phyloP scores from a whole-genome alignment of 257 asterid species.

The Ilex asprella region DNA sequence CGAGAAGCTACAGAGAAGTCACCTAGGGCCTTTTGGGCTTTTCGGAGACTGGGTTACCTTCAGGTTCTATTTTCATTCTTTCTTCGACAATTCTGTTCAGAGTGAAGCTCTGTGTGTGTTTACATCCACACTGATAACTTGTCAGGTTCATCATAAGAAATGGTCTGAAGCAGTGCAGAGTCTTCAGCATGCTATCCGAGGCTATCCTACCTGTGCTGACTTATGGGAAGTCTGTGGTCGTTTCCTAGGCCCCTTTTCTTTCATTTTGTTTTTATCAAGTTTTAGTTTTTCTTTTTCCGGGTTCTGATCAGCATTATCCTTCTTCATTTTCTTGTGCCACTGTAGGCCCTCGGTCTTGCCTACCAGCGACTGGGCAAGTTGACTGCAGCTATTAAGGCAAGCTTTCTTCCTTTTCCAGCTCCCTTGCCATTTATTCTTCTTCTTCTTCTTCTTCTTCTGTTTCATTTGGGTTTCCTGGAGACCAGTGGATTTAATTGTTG shows the following conservation, averaged over 20 bases:
- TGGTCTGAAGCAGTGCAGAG: slow-evolving; percentile 93
- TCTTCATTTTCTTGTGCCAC: slow-evolving; percentile 17
- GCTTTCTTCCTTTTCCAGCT: background rate
- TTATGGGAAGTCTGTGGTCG: slow-evolving; percentile 77
- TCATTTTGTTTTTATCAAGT: background rate
- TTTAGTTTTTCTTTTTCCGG: slow-evolving; percentile 4
- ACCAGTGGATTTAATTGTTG: background rate
- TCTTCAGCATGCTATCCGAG: slow-evolving; percentile 94
- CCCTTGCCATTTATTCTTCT: background rate
- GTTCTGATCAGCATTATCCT: slow-evolving; percentile 7
- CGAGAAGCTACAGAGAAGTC: slow-evolving; percentile 74
- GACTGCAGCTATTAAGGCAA: slow-evolving; percentile 94
- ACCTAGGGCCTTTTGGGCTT: slow-evolving; percentile 96
- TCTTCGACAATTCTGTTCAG: slow-evolving; percentile 1
- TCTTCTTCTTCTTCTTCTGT: slow-evolving; percentile 5
- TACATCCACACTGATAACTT: background rate
- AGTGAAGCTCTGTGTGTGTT: background rate
- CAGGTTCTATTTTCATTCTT: slow-evolving; percentile 32
- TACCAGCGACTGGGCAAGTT: slow-evolving; percentile 93
- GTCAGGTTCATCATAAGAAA: slow-evolving; percentile 68
- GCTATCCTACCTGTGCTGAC: slow-evolving; percentile 78
- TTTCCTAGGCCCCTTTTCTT: background rate
- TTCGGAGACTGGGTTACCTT: slow-evolving; percentile 79
- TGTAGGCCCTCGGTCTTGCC: slow-evolving; percentile 86
- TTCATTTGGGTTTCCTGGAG: background rate